Percentiles rank a stretch among this genome's conserved stretches.
phyloP scores from a whole-genome alignment of 129 eudicot genomes.

The Flaveria sonorensis region DNA sequence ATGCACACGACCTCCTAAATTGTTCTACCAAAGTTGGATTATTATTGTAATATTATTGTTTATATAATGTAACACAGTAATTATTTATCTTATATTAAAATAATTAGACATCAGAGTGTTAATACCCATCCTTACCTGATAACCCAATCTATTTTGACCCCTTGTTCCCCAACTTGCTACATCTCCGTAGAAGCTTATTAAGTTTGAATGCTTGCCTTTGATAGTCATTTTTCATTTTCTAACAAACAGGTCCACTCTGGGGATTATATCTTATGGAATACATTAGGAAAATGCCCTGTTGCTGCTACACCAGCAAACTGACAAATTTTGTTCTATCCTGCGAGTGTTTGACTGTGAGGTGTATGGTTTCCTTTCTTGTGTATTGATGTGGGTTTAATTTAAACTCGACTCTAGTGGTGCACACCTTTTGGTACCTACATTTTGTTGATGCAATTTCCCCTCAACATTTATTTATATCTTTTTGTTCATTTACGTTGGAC shows the following conservation, averaged over 20 bases:
- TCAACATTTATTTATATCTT: not conserved
- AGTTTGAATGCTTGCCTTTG: not conserved
- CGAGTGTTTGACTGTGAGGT: not conserved
- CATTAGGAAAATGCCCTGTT: constrained; percentile 89
- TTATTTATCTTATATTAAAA: not conserved
- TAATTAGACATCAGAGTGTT: not conserved
- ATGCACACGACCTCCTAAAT: not conserved
- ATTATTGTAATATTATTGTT: not conserved
- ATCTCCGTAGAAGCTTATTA: constrained; percentile 11
- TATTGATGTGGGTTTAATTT: constrained; percentile 9
- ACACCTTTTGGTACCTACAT: constrained; percentile 4
- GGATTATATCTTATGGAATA: constrained; percentile 96
- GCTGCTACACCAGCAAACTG: constrained; percentile 55
- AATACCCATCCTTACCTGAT: not conserved
- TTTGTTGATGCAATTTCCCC: constrained; percentile 7
- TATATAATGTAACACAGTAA: not conserved
- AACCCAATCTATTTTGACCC: not conserved
- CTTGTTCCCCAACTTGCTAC: not conserved
- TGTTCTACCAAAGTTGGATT: not conserved
- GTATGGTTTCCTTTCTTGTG: constrained; percentile 16
- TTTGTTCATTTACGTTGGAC: not conserved
- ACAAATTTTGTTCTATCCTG: constrained; percentile 7
- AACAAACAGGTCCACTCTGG: constrained; percentile 82
- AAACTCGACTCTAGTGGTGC: constrained; percentile 10
- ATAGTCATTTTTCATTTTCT: constrained; percentile 14